phyloP scores from a whole-genome alignment of 1,284 basidiomycete genomes.

The Tylopilus orsonianus region DNA sequence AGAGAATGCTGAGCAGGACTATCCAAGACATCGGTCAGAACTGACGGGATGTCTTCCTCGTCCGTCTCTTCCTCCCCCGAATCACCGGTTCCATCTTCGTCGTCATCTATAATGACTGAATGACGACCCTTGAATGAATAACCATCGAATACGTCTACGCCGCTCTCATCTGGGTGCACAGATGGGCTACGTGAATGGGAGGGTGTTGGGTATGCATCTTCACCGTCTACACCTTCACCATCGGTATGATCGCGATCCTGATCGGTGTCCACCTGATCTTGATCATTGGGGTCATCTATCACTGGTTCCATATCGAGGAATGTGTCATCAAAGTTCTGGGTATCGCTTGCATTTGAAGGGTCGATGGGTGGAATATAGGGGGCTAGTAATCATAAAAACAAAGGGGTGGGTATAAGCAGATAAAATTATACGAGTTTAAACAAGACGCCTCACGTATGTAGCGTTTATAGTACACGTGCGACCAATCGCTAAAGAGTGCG shows the following conservation, averaged over 20 bases:
- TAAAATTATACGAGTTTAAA: conserved; percentile 9
- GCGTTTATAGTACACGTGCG: conserved; percentile 90
- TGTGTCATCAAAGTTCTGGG: conserved; percentile 96
- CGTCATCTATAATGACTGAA: conserved; percentile 72
- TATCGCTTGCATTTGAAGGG: conserved; percentile 90
- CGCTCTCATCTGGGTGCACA: conserved; percentile 50
- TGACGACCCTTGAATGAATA: conserved; percentile 86
- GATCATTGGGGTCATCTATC: conserved; percentile 69
- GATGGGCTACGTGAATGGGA: conserved; percentile 73
- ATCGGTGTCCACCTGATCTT: conserved; percentile 63
- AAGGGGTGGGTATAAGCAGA: conserved; percentile 16
- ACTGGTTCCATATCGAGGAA: conserved; percentile 94
- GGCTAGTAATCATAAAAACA: conserved; percentile 46
- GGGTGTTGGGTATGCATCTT: conserved; percentile 67
- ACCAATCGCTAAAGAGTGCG: conserved; percentile 70
- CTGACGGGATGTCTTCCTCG: conserved; percentile 36
- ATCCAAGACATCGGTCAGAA: conserved; percentile 21
- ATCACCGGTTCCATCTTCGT: conserved; percentile 44
- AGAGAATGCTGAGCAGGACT: conserved; percentile 21
- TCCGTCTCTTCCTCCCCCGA: conserved; percentile 41
- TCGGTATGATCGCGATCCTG: conserved; percentile 61
- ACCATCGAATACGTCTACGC: conserved; percentile 77
- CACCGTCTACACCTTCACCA: conserved; percentile 69
- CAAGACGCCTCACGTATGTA: conserved; percentile 74
- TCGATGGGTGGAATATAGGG: conserved; percentile 97